A percentile compares a stretch with the other conserved stretches of the same genome.
Evolutionary conservation across 805 yeast species (phyloP).

Genomic region (Saccharomyces eubayanus): DNA sequence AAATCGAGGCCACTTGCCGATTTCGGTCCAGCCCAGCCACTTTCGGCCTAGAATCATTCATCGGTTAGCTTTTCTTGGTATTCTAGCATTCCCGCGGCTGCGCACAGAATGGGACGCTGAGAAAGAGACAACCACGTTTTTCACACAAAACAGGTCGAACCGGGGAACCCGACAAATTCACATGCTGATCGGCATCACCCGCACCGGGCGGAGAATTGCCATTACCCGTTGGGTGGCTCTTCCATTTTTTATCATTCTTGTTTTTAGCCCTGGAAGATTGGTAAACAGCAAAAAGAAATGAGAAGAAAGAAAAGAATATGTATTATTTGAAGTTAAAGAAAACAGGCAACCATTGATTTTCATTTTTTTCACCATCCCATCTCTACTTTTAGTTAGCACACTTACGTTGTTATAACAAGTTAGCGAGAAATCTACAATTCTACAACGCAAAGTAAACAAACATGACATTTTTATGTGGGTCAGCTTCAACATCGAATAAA

Average conservation of each 20-base stretch:
- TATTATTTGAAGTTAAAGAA: neutral
- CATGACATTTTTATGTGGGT: conserved; percentile 26
- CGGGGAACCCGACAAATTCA: neutral
- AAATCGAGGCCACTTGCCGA: neutral
- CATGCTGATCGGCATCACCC: neutral
- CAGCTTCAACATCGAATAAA: conserved; percentile 21
- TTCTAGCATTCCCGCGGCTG: neutral
- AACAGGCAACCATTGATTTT: neutral
- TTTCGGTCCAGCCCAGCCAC: neutral
- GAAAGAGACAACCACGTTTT: neutral
- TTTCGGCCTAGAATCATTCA: neutral
- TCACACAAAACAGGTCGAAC: neutral
- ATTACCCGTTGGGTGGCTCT: neutral
- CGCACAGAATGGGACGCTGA: neutral
- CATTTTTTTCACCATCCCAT: neutral
- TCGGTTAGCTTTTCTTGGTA: neutral
- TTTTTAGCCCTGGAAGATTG: neutral
- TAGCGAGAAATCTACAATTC: neutral
- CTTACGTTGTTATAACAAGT: neutral
- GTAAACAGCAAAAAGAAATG: neutral
- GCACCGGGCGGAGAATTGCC: neutral
- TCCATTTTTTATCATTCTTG: neutral
- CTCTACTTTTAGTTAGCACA: neutral
- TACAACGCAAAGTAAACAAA: conserved; percentile 1
- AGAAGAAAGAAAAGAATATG: neutral